Conservation (phyloP, 1,284 basidiomycete species). For the Clitocybe nebularis region DNA sequence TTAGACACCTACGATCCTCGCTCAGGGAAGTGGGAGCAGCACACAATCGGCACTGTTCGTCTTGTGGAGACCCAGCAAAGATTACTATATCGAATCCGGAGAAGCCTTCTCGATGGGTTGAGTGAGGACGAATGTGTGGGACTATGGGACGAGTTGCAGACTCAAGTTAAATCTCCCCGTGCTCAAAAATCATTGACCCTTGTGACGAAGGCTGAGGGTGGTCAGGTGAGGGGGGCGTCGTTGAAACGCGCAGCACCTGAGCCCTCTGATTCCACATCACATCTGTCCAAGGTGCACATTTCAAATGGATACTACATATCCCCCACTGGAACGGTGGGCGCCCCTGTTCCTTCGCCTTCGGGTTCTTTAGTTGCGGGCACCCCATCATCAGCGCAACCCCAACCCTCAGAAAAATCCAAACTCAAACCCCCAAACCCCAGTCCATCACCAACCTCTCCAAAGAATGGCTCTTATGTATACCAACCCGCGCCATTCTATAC, state of each 20-base stretch:
- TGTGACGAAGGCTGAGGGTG: not conserved
- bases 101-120: slow-evolving; percentile 52
- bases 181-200: not conserved
- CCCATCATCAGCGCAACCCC: not conserved
- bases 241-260: slow-evolving; percentile 20
- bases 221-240: not conserved
- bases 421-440: no score
- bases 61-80: slow-evolving; percentile 38
- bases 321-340: not conserved
- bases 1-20: slow-evolving; percentile 55
- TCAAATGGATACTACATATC: slow-evolving; percentile 24
- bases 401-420: not conserved
- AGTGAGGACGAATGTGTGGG: slow-evolving; percentile 53
- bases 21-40: slow-evolving; percentile 54
- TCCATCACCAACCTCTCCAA: not conserved
- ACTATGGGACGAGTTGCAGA: slow-evolving; percentile 51
- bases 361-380: not conserved
- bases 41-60: slow-evolving; percentile 33
- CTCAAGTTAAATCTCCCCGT: slow-evolving; percentile 5
- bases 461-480: slow-evolving; percentile 5
- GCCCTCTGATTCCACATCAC: slow-evolving; percentile 16
- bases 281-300: slow-evolving; percentile 26
- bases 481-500: slow-evolving; percentile 4
- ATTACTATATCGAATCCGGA: slow-evolving; percentile 55
- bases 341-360: not conserved